Percentiles rank a stretch among this genome's conserved stretches.
Conservation (phyloP, 345 rosid species). For the Hypericum perforatum region DNA sequence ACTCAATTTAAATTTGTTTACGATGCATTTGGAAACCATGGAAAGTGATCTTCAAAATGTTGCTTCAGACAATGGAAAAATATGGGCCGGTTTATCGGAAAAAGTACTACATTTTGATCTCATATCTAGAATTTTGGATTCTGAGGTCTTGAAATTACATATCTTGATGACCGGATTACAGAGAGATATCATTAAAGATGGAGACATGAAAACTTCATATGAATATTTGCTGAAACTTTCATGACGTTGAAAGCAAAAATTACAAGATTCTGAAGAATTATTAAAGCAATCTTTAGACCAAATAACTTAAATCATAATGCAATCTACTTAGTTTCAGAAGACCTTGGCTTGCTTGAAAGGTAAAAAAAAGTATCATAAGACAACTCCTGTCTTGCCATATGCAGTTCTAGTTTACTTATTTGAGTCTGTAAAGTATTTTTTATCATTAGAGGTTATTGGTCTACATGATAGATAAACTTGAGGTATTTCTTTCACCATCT, state of each 20-base stretch:
- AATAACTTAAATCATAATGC: conserved; percentile 54
- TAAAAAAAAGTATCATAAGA: conserved; percentile 44
- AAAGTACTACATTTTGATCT: conserved; percentile 61
- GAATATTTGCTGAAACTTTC: conserved; percentile 29
- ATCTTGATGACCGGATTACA: conserved; percentile 29
- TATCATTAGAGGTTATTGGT: no score
- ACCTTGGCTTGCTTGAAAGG: conserved; percentile 35
- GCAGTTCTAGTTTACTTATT: no score
- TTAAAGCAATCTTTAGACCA: conserved; percentile 46
- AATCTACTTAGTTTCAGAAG: conserved; percentile 45
- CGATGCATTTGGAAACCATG: conserved; percentile 61
- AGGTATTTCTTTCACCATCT: no score
- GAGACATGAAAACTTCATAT: conserved; percentile 33
- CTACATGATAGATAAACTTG: no score
- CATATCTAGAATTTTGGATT: conserved; percentile 50
- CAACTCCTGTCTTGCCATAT: no score
- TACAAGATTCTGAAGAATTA: conserved; percentile 42
- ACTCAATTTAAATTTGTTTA: conserved; percentile 56
- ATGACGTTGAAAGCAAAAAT: conserved; percentile 55
- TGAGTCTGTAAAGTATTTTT: no score
- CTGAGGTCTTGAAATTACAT: conserved; percentile 56
- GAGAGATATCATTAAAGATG: conserved; percentile 27
- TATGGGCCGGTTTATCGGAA: conserved; percentile 27
- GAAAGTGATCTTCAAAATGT: conserved; percentile 63
- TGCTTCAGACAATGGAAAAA: conserved; percentile 23